Evolutionary conservation across 768 basidiomycete species (phyloP), one percentile per base, ranked within the genome.

Genomic region (Heimioporus sp.): DNA sequence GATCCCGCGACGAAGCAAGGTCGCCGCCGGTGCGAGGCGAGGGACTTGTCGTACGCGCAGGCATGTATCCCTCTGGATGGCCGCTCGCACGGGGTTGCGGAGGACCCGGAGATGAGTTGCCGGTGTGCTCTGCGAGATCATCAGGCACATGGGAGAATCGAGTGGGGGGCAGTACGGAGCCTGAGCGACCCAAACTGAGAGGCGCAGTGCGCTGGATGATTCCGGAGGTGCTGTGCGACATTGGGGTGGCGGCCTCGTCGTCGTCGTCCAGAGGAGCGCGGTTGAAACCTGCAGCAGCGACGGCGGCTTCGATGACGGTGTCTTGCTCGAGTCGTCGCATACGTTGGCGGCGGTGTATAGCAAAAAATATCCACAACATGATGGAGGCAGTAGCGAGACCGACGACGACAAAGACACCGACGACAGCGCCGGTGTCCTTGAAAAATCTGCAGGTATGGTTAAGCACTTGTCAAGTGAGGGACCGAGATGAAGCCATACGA

Each of bases 321-420:
- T 90, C 87, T 52, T 84, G 82, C 53, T 88, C 87, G n/a, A 85
- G 66, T 44, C 76, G 73, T 32, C 71, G 76, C 38, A 77, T 81
- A 31, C 83, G 76, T 42, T 85, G 79, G 54, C 85, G 80, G 43
- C 86, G 80, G 21, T 83, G 82, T 49, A 88, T 65, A 46, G 81
- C 85, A 64, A 90, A 89, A 57, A 88, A 69, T 50, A 86, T 74
- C 79, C 82, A 90, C 43, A 90, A 73, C 37, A 83, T 61, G 49
- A 82, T 90, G 43, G 78, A 82, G 19, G 80, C 84, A 28, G 73
- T 83, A 4, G 90, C 86, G 17, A 98, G 76, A 28, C 93, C 95
- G 16, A 95, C 90, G 15, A 93, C 83, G 36, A 92, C 82, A 61
- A 97, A 98, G 9, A 93, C 90, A 41, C 90, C 96, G 1, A 87